Evolutionary conservation across 345 rosid species (phyloP).

Genomic region (Noccaea caerulescens): DNA sequence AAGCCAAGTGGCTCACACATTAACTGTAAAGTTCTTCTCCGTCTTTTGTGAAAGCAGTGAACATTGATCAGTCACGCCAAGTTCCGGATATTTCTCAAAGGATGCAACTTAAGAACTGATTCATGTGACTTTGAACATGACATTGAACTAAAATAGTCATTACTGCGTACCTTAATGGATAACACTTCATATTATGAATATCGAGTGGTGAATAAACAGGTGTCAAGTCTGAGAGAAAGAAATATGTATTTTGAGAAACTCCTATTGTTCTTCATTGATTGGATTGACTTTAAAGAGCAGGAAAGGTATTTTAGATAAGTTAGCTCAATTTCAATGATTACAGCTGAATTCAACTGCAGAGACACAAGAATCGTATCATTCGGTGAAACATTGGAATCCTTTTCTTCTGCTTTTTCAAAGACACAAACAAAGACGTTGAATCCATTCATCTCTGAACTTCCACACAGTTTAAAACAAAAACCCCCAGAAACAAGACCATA

Average conservation of each 20-base stretch:
- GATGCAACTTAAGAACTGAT: conserved; percentile 31
- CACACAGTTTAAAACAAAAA: conserved; percentile 18
- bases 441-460: conserved; percentile 35
- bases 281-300: no score
- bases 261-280: no score
- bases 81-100: conserved; percentile 23
- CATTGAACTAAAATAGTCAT: conserved; percentile 27
- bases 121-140: conserved; percentile 41
- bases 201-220: no score
- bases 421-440: conserved; percentile 27
- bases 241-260: no score
- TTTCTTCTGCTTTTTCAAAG: conserved; percentile 30
- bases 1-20: conserved; percentile 34
- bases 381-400: conserved; percentile 14
- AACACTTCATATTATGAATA: background rate
- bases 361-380: conserved; percentile 5
- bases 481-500: conserved; percentile 33
- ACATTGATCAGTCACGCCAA: conserved; percentile 10
- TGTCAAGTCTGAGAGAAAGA: background rate
- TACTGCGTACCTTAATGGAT: conserved; percentile 3
- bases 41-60: conserved; percentile 3
- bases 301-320: no score
- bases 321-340: no score
- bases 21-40: conserved; percentile 22
- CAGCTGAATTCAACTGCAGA: conserved; percentile 8